Evolutionary conservation across 2,329 filamentous ascomycete genomes (phyloP).

Genomic region (Onygenales sp.): DNA sequence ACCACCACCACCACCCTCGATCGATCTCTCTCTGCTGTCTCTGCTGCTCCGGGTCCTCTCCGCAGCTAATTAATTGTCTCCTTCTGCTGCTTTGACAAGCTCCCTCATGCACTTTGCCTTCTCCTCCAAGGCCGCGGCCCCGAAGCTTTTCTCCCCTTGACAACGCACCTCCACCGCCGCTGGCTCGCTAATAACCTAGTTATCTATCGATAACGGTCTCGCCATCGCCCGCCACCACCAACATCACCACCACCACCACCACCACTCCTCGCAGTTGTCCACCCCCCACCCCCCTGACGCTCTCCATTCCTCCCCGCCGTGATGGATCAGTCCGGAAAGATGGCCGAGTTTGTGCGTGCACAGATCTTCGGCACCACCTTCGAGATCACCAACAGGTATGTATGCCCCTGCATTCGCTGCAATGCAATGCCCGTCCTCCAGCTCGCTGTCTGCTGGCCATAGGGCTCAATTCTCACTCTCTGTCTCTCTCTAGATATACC

Average conservation of each 20-base stretch:
- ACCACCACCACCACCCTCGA: too few relatives aligned
- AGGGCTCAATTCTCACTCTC: conserved; percentile 15
- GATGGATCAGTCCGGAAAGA: conserved; percentile 41
- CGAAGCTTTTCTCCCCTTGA: too few relatives aligned
- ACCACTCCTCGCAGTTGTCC: neutral
- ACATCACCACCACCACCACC: neutral
- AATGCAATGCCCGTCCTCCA: neutral
- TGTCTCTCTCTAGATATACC: conserved; percentile 61
- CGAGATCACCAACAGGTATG: conserved; percentile 95
- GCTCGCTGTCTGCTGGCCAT: too few relatives aligned
- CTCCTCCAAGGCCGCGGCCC: too few relatives aligned
- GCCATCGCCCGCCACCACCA: neutral
- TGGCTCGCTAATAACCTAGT: too few relatives aligned
- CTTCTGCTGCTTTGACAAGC: too few relatives aligned
- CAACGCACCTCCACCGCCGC: too few relatives aligned
- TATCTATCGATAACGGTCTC: too few relatives aligned
- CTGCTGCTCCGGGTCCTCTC: too few relatives aligned
- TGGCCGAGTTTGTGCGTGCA: conserved; percentile 98
- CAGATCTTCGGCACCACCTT: conserved; percentile 99
- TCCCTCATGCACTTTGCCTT: too few relatives aligned
- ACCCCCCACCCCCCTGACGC: neutral
- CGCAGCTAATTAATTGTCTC: too few relatives aligned
- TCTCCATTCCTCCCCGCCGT: neutral
- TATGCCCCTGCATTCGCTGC: neutral
- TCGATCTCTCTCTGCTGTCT: too few relatives aligned